Evolutionary conservation across 1,284 basidiomycete genomes (phyloP).

Genomic region (Wallemia hederae): DNA sequence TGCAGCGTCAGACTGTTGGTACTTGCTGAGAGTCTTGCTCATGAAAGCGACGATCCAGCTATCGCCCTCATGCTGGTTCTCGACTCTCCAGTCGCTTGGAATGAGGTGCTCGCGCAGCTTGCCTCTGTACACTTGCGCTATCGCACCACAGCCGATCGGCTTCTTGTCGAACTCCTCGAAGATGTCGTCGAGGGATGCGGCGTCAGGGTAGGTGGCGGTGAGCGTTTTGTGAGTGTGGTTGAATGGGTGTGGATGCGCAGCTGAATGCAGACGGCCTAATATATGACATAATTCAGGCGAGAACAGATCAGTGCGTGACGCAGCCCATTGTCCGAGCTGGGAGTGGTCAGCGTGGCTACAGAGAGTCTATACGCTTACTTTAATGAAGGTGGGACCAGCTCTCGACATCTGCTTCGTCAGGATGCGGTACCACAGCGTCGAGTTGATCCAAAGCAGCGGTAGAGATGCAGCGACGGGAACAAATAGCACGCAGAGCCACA

Average conservation of each 20-base stretch:
- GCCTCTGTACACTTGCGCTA: conserved; percentile 43
- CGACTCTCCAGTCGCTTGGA: neutral
- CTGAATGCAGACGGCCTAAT: conserved; percentile 67
- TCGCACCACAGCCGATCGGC: conserved; percentile 91
- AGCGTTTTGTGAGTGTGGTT: conserved; percentile 54
- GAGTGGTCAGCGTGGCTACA: neutral
- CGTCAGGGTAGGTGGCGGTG: conserved; percentile 48
- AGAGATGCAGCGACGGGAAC: neutral
- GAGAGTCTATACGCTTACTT: conserved; percentile 23
- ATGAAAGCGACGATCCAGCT: neutral
- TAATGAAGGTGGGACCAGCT: conserved; percentile 91
- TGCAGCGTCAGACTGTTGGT: neutral
- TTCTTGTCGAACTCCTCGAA: conserved; percentile 66
- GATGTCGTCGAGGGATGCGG: conserved; percentile 41
- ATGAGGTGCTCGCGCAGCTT: neutral
- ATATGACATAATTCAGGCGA: conserved; percentile 65
- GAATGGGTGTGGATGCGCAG: conserved; percentile 54
- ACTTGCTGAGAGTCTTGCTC: neutral
- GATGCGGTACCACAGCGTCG: conserved; percentile 47
- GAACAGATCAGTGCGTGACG: conserved; percentile 77
- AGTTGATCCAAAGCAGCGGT: neutral
- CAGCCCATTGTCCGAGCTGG: conserved; percentile 93
- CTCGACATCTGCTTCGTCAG: conserved; percentile 70
- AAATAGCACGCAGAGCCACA: neutral
- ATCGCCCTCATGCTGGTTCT: neutral